phyloP scores from a whole-genome alignment of 2,329 filamentous ascomycete species.

The Botrytis paeoniae region DNA sequence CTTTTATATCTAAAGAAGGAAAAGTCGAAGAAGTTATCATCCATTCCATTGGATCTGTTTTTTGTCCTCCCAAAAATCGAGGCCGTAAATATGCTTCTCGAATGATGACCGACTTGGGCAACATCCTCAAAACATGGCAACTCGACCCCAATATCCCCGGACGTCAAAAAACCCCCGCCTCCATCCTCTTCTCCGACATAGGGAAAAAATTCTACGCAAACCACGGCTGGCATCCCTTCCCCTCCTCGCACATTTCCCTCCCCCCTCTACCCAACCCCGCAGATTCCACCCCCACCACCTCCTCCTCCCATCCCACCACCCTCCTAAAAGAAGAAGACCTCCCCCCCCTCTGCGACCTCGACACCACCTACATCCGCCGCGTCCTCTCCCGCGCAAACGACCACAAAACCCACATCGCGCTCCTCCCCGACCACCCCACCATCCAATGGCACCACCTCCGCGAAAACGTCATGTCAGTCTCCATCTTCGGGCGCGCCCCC shows the following conservation, averaged over 20 bases:
- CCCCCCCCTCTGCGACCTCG: constrained; percentile 56
- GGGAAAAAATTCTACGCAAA: constrained; percentile 77
- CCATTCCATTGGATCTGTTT: constrained; percentile 80
- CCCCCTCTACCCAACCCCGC: constrained; percentile 42
- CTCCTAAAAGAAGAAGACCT: constrained; percentile 60
- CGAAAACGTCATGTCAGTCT: constrained; percentile 71
- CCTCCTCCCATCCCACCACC: neutral
- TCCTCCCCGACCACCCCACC: constrained; percentile 65
- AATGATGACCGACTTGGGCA: constrained; percentile 68
- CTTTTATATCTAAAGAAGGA: constrained; percentile 45
- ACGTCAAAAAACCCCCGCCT: constrained; percentile 55
- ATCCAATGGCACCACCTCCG: constrained; percentile 76
- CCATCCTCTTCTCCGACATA: constrained; percentile 82
- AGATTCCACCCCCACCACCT: neutral
- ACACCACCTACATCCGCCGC: constrained; percentile 60
- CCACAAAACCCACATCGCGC: constrained; percentile 56
- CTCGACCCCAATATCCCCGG: constrained; percentile 40
- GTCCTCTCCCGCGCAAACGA: constrained; percentile 45
- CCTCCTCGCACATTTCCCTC: constrained; percentile 70
- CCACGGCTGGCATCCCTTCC: constrained; percentile 72
- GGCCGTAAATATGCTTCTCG: constrained; percentile 73
- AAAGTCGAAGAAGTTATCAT: constrained; percentile 55
- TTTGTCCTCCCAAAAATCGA: constrained; percentile 63
- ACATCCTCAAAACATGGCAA: constrained; percentile 51
- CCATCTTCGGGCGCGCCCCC: constrained; percentile 55